Evolutionary conservation across 2,329 filamentous ascomycete genomes (phyloP), one percentile per base, ranked within the genome.

Genomic region (Calonectria leucothoes): DNA sequence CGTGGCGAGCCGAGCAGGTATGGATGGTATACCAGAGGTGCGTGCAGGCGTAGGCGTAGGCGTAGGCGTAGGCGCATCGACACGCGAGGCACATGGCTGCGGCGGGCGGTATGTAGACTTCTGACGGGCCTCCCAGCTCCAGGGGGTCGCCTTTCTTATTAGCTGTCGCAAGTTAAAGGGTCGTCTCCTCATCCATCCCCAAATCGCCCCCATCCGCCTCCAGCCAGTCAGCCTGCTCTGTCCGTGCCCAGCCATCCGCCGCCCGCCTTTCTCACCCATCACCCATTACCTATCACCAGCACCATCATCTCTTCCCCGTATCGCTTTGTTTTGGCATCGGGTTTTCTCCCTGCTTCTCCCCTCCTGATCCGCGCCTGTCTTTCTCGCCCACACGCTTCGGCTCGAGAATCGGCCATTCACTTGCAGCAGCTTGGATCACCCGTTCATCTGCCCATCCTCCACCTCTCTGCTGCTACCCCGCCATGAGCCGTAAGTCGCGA

Each of bases 401-500:
- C 35, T 45, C 57, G 20, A 37, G 57, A 15, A 35, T 55, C 48
- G 48, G n/a, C 45, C 45, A 48, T n/a, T 39, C 20, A 29, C n/a
- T 27, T 27, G 25, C 51, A 39, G 65, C 35, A 39, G 65, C 35
- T 23, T 48, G 27, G 15, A 23, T 25, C 35, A 20, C 33, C 27
- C 65, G 51, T 55, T 63, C 55, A 39, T 48, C 52, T 79, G 80
- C 79, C 79, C 79, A 78, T 77, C 79, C 81, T 81, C 77, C 74
- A 31, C 31, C 31, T 42, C 49, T 52, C 63, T 39, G 52, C 70
- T 69, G 63, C 67, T 74, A 75, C 77, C 74, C 70, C 74, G 76
- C 77, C 74, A 82, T 82, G 81, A 82, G 81, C 74, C 80, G 81
- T 82, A 80, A 81, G 81, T 82, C 76, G 78, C 70, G 74, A 75